Conservation (phyloP, 371 early-diverging fungal species). For the Mucor circinelloides region DNA sequence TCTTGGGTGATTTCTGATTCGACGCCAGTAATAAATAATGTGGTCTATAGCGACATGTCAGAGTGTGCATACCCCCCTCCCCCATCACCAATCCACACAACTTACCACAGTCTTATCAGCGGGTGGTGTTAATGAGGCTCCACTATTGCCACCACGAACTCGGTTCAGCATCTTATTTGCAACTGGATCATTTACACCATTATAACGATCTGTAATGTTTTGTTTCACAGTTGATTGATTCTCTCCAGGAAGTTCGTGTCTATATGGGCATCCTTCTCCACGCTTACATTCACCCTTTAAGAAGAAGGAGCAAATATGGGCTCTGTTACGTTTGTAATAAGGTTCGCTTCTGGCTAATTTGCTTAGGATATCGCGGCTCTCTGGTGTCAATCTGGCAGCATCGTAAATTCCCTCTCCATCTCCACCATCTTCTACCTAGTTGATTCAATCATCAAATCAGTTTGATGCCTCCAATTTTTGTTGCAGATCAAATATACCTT, state of each 20-base stretch:
- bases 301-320: conserved; percentile 95
- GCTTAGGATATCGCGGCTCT: conserved; percentile 80
- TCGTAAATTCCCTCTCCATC: conserved; percentile 65
- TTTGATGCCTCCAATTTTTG: neutral
- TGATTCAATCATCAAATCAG: neutral
- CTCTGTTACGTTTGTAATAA: conserved; percentile 88
- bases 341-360: conserved; percentile 87
- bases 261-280: conserved; percentile 90
- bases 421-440: conserved; percentile 53
- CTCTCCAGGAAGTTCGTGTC: conserved; percentile 89
- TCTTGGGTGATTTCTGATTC: conserved; percentile 67
- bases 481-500: conserved; percentile 50
- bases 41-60: conserved; percentile 49
- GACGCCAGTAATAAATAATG: conserved; percentile 80
- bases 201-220: conserved; percentile 91
- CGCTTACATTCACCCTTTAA: conserved; percentile 92
- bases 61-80: neutral
- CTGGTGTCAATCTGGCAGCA: conserved; percentile 75
- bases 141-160: conserved; percentile 40
- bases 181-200: conserved; percentile 93
- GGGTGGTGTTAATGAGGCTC: conserved; percentile 51
- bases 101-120: conserved; percentile 72
- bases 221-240: conserved; percentile 78
- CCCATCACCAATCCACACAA: neutral
- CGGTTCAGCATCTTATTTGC: conserved; percentile 81